Conservation (phyloP, 345 rosid genomes). For the Camelina sativa region DNA sequence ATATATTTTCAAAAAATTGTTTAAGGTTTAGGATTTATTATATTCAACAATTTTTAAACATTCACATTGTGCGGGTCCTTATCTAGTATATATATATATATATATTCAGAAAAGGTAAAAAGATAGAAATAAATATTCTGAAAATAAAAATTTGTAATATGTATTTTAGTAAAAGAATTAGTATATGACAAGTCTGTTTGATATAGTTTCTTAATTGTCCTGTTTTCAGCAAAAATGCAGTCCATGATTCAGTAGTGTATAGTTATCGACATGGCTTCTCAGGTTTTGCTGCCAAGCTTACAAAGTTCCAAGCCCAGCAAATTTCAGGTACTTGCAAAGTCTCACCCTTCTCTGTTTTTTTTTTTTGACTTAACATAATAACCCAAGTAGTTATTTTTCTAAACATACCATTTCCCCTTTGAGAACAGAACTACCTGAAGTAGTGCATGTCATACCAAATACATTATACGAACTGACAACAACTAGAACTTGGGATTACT, state of each 20-base stretch:
- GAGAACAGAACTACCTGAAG: constrained; percentile 18
- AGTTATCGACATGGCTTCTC: constrained; percentile 75
- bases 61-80: no score
- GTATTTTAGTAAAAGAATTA: no score
- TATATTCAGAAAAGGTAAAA: no score
- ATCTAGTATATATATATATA: no score
- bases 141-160: no score
- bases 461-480: constrained; percentile 59
- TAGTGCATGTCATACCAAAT: constrained; percentile 62
- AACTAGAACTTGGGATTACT: constrained; percentile 72
- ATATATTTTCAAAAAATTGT: no score
- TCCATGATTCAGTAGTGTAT: constrained; percentile 54
- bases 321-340: constrained; percentile 46
- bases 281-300: constrained; percentile 70
- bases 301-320: constrained; percentile 55
- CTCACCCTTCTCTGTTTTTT: neutral
- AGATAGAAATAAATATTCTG: no score
- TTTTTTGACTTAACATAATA: neutral
- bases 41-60: no score
- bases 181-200: no score
- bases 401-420: neutral
- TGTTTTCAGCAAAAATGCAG: constrained; percentile 50
- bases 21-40: no score
- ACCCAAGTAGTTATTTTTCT: neutral
- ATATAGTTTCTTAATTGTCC: neutral